Percentiles rank a stretch among this genome's conserved stretches.
phyloP scores from a whole-genome alignment of 331 rosid genomes.

The Acacia pycnantha region DNA sequence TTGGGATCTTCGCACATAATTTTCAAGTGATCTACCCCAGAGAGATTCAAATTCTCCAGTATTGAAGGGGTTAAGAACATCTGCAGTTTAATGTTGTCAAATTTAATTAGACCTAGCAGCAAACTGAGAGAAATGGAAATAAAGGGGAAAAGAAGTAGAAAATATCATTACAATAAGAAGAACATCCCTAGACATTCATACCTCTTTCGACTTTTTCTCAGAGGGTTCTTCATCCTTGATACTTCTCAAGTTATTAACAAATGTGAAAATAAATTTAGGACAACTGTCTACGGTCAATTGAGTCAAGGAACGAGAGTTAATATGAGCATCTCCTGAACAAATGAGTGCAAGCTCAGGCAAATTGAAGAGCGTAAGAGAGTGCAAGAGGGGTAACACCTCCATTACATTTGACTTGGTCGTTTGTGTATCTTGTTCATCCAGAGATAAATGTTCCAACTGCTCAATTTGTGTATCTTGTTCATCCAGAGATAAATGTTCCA shows the following conservation, averaged over 20 bases:
- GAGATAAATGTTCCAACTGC: too few relatives aligned
- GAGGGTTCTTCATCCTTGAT: too few relatives aligned
- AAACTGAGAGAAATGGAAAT: too few relatives aligned
- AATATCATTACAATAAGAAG: too few relatives aligned
- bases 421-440: too few relatives aligned
- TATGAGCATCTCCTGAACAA: not conserved
- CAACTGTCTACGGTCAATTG: not conserved
- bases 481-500: too few relatives aligned
- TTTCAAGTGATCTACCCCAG: too few relatives aligned
- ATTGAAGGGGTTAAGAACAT: not conserved
- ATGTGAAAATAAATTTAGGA: not conserved
- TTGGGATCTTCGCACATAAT: not conserved
- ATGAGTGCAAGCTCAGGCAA: not conserved
- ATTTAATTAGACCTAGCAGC: too few relatives aligned
- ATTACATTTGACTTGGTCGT: too few relatives aligned
- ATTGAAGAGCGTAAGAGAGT: not conserved
- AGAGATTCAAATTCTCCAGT: not conserved
- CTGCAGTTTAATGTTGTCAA: not conserved
- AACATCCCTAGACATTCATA: not conserved
- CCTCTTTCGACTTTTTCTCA: not conserved
- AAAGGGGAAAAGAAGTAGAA: not conserved
- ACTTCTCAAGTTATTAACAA: not conserved
- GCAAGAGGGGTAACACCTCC: not conserved
- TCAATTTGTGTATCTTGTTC: too few relatives aligned
- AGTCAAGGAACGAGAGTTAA: not conserved